A percentile compares a stretch with the other conserved stretches of the same genome.
Conservation (phyloP, 2,329 filamentous ascomycete genomes). For the Monosporascus sp. region DNA sequence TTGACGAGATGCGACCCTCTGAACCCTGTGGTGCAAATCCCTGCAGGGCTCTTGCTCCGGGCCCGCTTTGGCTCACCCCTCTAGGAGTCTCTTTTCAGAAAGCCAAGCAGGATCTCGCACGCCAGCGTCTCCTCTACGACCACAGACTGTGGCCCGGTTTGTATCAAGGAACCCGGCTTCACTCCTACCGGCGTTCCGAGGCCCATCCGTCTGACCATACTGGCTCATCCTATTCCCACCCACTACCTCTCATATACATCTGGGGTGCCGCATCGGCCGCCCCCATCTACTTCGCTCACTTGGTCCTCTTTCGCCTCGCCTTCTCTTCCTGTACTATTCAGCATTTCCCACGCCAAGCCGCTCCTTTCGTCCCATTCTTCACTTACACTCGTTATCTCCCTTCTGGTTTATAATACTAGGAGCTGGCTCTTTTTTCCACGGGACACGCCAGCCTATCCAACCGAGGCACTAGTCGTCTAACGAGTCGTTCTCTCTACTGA, state of each 20-base stretch:
- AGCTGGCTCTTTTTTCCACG: slow-evolving; percentile 50
- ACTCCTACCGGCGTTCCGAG: slow-evolving; percentile 47
- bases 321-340: slow-evolving; percentile 35
- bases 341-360: slow-evolving; percentile 38
- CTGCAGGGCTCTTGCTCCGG: slow-evolving; percentile 27
- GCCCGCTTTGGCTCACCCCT: slow-evolving; percentile 22
- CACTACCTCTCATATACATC: slow-evolving; percentile 48
- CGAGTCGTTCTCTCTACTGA: slow-evolving; percentile 37
- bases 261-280: slow-evolving; percentile 43
- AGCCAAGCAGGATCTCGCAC: slow-evolving; percentile 35
- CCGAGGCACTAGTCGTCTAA: slow-evolving; percentile 30
- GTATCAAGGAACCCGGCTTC: slow-evolving; percentile 47
- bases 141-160: slow-evolving; percentile 30
- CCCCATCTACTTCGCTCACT: slow-evolving; percentile 34
- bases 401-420: slow-evolving; percentile 42
- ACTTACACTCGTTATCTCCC: slow-evolving; percentile 34
- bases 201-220: slow-evolving; percentile 39
- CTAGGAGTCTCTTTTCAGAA: slow-evolving; percentile 28
- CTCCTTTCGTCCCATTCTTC: slow-evolving; percentile 40
- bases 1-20: slow-evolving; percentile 37
- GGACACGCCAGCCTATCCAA: slow-evolving; percentile 32
- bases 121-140: slow-evolving; percentile 23
- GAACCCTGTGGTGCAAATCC: slow-evolving; percentile 31
- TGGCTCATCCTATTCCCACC: slow-evolving; percentile 37
- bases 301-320: slow-evolving; percentile 39